Evolutionary conservation across 2,329 filamentous ascomycete species (phyloP), one percentile per base, ranked within the genome.

Genomic region (Trichoderma guizhouense): DNA sequence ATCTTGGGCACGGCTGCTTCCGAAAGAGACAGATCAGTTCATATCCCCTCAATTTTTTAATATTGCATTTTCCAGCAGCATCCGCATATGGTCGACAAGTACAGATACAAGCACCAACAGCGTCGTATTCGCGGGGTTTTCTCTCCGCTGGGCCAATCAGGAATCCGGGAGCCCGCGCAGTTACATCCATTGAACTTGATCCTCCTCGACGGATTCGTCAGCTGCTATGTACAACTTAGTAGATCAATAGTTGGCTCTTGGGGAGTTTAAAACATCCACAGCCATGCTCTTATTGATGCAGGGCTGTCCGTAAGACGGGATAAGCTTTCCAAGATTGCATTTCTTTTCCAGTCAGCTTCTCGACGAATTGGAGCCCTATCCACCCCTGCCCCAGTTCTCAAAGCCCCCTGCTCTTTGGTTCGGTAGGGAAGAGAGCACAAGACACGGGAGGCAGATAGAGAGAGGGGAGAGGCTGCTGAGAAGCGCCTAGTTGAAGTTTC

Each of bases 301-400:
- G 36, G 65, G 55, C 28, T 30, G 65, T 15, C 53, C 24, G 65
- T 60, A 30, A 69, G 65, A 60, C 55, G 55, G 65, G 32, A 47
- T 60, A 69, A 51, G 36, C 65, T 69, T 60, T 60, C 55, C 65
- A 69, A 60, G 65, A 69, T 69, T 69, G 65, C 65, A 60, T 18
- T 18, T 69, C n/a, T 61, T 18, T 60, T 69, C 65, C 53, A 60
- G 65, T 69, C 65, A 60, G 65, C 43, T 69, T 69, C 53, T 69
- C 36, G 55, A 47, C 65, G 34, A 69, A 51, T 61, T 69, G 65
- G 65, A 67, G 64, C 47, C 64, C 57, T 51, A 30, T 21, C 43
- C 30, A 57, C 32, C 64, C 47, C 0, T 30, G 64, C 18, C 32
- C 64, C 43, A 47, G 5, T 36, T 18, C 24, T 26, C 18, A 47